phyloP scores from a whole-genome alignment of 768 basidiomycete genomes.

The Amanita rubescens region DNA sequence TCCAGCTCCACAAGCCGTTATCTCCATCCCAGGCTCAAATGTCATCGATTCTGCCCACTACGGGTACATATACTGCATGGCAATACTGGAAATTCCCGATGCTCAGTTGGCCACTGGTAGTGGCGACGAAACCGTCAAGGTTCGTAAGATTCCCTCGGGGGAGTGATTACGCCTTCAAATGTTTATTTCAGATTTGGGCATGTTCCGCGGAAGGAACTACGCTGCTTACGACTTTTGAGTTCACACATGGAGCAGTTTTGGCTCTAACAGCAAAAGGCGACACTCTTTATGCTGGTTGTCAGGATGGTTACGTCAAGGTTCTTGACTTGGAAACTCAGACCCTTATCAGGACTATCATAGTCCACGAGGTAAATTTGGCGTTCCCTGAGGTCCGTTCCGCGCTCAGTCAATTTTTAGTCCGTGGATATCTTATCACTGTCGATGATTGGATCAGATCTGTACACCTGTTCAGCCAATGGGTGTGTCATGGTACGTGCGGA shows the following conservation, averaged over 20 bases:
- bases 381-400: not conserved
- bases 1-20: constrained; percentile 27
- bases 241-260: constrained; percentile 75
- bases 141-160: constrained; percentile 18
- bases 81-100: constrained; percentile 22
- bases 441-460: constrained; percentile 54
- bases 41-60: constrained; percentile 88
- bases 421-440: constrained; percentile 81
- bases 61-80: constrained; percentile 89
- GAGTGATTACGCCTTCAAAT: not conserved
- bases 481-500: constrained; percentile 51
- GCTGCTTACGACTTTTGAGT: constrained; percentile 60
- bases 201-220: constrained; percentile 39
- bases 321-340: constrained; percentile 89
- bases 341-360: constrained; percentile 77
- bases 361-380: constrained; percentile 54
- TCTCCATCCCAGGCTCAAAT: constrained; percentile 58
- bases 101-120: constrained; percentile 73
- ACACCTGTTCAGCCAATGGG: constrained; percentile 61
- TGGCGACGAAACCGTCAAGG: constrained; percentile 89
- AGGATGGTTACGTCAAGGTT: constrained; percentile 89
- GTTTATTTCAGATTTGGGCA: constrained; percentile 51
- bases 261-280: constrained; percentile 68
- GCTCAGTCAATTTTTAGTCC: constrained; percentile 32
- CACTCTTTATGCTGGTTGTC: constrained; percentile 87